These are phyloP conservation scores for Shiraia sp. DNA, from an alignment of 2,329 filamentous ascomycete species.

Conservation along the genomic window DNA sequence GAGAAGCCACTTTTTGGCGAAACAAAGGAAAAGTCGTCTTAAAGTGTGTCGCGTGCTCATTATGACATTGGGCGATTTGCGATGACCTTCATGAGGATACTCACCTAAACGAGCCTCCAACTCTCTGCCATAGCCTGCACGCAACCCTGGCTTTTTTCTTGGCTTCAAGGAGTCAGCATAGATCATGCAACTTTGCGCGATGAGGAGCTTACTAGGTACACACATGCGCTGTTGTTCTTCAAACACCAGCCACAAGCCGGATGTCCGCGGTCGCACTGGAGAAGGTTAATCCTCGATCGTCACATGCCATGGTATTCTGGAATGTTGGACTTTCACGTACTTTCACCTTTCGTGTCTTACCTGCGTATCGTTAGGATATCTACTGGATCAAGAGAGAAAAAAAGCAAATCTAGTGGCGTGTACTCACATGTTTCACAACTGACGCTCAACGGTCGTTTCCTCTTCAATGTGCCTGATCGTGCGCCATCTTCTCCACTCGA, in stretches of 20 bases:
- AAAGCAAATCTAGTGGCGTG: background rate
- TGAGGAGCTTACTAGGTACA: slow-evolving; percentile 32
- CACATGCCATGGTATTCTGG: slow-evolving; percentile 62
- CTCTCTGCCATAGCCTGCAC: slow-evolving; percentile 64
- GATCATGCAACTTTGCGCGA: background rate
- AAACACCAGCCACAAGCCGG: slow-evolving; percentile 63
- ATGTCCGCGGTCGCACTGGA: too few species aligned
- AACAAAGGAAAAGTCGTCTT: too few species aligned
- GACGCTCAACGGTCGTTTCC: slow-evolving; percentile 57
- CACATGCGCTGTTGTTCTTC: slow-evolving; percentile 66
- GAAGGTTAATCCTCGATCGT: too few species aligned
- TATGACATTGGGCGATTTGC: background rate
- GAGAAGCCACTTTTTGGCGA: too few species aligned
- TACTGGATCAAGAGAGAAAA: too few species aligned
- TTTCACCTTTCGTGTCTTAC: slow-evolving; percentile 63
- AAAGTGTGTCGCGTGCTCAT: too few species aligned
- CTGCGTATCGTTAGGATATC: background rate
- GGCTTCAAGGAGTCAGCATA: slow-evolving; percentile 45
- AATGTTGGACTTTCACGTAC: slow-evolving; percentile 65
- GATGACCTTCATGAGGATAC: too few species aligned
- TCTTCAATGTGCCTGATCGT: slow-evolving; percentile 50
- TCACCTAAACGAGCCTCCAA: slow-evolving; percentile 62
- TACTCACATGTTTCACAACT: slow-evolving; percentile 64
- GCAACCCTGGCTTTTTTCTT: slow-evolving; percentile 68
- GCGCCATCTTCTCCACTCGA: slow-evolving; percentile 49